phyloP scores from a whole-genome alignment of 805 yeast genomes.

The Yamadazyma takamatsuzukensis region DNA sequence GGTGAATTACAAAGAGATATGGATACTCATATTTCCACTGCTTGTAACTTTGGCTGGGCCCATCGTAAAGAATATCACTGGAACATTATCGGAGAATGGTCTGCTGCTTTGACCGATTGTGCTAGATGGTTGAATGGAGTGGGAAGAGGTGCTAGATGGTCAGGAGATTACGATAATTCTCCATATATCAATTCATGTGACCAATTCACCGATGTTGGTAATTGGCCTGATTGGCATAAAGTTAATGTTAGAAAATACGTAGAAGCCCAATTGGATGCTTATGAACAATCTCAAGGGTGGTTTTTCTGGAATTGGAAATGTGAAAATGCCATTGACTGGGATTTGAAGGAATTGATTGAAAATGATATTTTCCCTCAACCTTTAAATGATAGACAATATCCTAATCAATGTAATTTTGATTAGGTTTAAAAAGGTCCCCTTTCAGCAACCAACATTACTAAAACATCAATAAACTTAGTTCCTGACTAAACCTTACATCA shows the following conservation, averaged over 20 bases:
- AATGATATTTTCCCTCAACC: conserved; percentile 80
- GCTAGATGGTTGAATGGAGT: conserved; percentile 87
- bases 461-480: too few species aligned
- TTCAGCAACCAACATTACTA: too few species aligned
- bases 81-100: conserved; percentile 84
- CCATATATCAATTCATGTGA: conserved; percentile 60
- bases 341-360: conserved; percentile 55
- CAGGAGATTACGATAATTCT: conserved; percentile 49
- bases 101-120: conserved; percentile 91
- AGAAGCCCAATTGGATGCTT: conserved; percentile 89
- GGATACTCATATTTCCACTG: conserved; percentile 54
- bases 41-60: conserved; percentile 28
- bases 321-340: conserved; percentile 84
- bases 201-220: conserved; percentile 18
- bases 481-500: too few species aligned
- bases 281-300: conserved; percentile 77
- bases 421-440: too few species aligned
- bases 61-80: conserved; percentile 57
- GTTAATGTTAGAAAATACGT: conserved; percentile 61
- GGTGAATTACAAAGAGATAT: conserved; percentile 56
- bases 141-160: conserved; percentile 76
- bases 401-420: conserved; percentile 60
- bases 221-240: conserved; percentile 61
- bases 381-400: conserved; percentile 59
- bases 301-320: conserved; percentile 93